phyloP scores from a whole-genome alignment of 2,329 filamentous ascomycete species.

The Phialophora chinensis region DNA sequence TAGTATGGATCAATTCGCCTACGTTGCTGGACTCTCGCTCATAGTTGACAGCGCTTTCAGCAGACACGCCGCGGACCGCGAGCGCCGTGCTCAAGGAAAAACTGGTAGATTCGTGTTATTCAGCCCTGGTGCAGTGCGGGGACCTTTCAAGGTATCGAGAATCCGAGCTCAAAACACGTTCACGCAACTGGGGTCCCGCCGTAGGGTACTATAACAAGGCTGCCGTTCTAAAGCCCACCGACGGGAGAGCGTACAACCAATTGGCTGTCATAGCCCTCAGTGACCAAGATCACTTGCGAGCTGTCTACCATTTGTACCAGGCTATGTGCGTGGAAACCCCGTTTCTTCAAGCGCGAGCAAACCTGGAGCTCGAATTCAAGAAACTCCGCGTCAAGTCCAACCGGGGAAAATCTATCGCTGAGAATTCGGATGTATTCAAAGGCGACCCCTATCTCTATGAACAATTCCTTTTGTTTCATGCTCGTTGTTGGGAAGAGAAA shows the following conservation, averaged over 20 bases:
- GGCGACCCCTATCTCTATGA: constrained; percentile 44
- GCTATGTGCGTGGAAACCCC: constrained; percentile 76
- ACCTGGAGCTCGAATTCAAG: constrained; percentile 80
- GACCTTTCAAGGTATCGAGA: constrained; percentile 88
- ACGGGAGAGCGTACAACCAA: constrained; percentile 86
- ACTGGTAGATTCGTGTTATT: constrained; percentile 78
- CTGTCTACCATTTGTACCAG: constrained; percentile 88
- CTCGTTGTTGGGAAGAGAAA: constrained; percentile 21
- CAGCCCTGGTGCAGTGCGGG: constrained; percentile 82
- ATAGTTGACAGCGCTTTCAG: constrained; percentile 55
- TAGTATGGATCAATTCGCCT: constrained; percentile 43
- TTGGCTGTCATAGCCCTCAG: constrained; percentile 83
- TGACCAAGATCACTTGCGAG: constrained; percentile 77
- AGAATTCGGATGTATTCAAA: constrained; percentile 47
- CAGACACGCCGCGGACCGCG: constrained; percentile 54
- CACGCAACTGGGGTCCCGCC: constrained; percentile 77
- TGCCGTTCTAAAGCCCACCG: constrained; percentile 75
- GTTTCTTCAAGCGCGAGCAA: constrained; percentile 74
- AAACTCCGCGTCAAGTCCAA: constrained; percentile 64
- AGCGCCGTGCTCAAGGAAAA: constrained; percentile 59
- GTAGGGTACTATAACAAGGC: constrained; percentile 86
- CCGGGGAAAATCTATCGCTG: constrained; percentile 55
- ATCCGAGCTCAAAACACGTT: constrained; percentile 72
- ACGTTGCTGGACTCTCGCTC: constrained; percentile 6
- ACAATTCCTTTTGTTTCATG: constrained; percentile 34